Evolutionary conservation across 352 stramenopile genomes (phyloP).

Genomic region (Pythium sukuiense): DNA sequence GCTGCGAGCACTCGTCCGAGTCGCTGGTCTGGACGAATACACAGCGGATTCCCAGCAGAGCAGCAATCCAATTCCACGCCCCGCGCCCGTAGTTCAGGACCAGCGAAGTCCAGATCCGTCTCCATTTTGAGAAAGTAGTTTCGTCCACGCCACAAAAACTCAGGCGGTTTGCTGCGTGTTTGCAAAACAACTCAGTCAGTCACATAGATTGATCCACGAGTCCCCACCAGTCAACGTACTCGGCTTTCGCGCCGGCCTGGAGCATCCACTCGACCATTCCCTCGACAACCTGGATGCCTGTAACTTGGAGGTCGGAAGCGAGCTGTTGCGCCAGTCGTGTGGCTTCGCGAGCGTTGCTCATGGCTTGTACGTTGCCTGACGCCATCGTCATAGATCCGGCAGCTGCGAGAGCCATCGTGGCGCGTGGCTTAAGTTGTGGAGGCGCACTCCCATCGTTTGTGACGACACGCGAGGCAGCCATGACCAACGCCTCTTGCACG

Average conservation of each 20-base stretch:
- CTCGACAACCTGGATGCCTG: constrained; percentile 75
- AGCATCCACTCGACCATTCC: constrained; percentile 82
- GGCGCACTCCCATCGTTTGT: constrained; percentile 15
- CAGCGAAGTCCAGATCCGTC: constrained; percentile 68
- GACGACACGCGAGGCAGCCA: constrained; percentile 44
- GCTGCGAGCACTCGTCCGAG: constrained; percentile 67
- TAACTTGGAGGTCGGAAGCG: constrained; percentile 56
- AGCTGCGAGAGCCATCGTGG: constrained; percentile 24
- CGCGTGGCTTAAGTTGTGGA: constrained; percentile 21
- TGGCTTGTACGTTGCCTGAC: constrained; percentile 24
- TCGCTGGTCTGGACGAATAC: constrained; percentile 72
- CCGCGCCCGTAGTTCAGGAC: constrained; percentile 45
- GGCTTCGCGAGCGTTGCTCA: constrained; percentile 73
- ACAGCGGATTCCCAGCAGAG: constrained; percentile 48
- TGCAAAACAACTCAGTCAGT: neutral
- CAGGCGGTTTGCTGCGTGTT: constrained; percentile 44
- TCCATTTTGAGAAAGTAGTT: constrained; percentile 83
- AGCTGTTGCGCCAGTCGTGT: constrained; percentile 71
- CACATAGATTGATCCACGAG: neutral
- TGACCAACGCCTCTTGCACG: constrained; percentile 52
- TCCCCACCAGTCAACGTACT: constrained; percentile 39
- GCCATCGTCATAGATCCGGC: neutral
- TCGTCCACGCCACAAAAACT: constrained; percentile 67
- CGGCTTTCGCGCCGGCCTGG: constrained; percentile 59
- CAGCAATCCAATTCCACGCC: constrained; percentile 64